Conservation (phyloP, 495 filamentous ascomycete genomes). For the Venustampulla echinocandica region DNA sequence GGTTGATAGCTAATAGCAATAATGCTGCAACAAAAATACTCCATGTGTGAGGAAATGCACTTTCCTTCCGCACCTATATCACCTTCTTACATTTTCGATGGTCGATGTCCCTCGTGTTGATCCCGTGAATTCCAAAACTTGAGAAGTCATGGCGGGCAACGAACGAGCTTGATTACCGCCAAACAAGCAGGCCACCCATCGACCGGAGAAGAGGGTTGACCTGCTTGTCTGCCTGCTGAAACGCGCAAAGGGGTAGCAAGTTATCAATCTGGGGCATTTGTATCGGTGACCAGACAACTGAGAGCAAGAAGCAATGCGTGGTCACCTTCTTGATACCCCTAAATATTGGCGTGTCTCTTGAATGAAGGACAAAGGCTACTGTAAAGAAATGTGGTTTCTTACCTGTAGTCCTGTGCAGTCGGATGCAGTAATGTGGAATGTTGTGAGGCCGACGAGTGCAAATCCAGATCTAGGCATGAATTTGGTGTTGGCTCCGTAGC, state of each 20-base stretch:
- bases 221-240: conserved; percentile 13
- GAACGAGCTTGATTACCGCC: conserved; percentile 29
- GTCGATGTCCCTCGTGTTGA: conserved; percentile 53
- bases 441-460: conserved; percentile 73
- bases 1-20: too few species aligned
- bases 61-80: too few species aligned
- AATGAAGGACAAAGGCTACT: conserved; percentile 8
- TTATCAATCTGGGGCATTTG: conserved; percentile 73
- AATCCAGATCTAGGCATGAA: conserved; percentile 53
- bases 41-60: too few species aligned
- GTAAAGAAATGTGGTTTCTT: conserved; percentile 29
- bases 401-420: conserved; percentile 62
- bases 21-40: too few species aligned
- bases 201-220: conserved; percentile 22
- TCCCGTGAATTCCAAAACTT: conserved; percentile 43
- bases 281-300: conserved; percentile 75
- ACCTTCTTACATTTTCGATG: too few species aligned
- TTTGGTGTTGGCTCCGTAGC: conserved; percentile 65
- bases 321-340: conserved; percentile 87
- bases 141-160: conserved; percentile 39
- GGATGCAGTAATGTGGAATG: conserved; percentile 54
- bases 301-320: conserved; percentile 41
- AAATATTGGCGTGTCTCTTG: background rate
- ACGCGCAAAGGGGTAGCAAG: conserved; percentile 24
- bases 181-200: conserved; percentile 26